Percentiles rank a stretch among this genome's conserved stretches.
Evolutionary conservation across 2,329 filamentous ascomycete genomes (phyloP).

Genomic region (Alternaria sp.): DNA sequence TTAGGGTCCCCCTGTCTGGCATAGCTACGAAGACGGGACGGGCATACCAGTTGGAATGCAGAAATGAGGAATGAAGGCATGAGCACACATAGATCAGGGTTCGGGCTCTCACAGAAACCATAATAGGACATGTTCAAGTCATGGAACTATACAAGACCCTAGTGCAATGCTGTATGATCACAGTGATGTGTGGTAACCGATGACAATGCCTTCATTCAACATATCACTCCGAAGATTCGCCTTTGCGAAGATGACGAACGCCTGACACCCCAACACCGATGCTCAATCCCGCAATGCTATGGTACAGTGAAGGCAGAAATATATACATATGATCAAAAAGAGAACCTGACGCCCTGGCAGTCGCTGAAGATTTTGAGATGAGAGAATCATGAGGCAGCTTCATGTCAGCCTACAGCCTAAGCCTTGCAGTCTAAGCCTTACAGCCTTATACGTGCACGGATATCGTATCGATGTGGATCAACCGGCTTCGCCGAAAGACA

Average conservation of each 20-base stretch:
- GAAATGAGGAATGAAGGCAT: background rate
- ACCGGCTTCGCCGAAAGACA: conserved; percentile 19
- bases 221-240: background rate
- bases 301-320: background rate
- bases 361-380: background rate
- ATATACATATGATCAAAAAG: background rate
- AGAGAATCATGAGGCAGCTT: background rate
- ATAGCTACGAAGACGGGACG: background rate
- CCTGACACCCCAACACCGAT: background rate
- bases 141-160: background rate
- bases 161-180: background rate
- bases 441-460: conserved; percentile 16
- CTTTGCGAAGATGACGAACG: background rate
- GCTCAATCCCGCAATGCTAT: background rate
- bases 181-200: background rate
- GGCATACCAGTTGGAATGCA: background rate
- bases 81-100: background rate
- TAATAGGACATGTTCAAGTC: background rate
- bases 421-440: background rate
- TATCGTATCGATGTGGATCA: conserved; percentile 1
- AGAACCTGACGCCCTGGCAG: background rate
- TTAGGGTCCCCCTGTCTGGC: conserved; percentile 28
- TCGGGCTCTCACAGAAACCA: background rate
- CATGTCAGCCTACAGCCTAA: background rate
- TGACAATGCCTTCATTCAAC: background rate